Evolutionary conservation across 352 stramenopile genomes (phyloP), one percentile per base, ranked within the genome.

Genomic region (Nothophytophthora sp.): DNA sequence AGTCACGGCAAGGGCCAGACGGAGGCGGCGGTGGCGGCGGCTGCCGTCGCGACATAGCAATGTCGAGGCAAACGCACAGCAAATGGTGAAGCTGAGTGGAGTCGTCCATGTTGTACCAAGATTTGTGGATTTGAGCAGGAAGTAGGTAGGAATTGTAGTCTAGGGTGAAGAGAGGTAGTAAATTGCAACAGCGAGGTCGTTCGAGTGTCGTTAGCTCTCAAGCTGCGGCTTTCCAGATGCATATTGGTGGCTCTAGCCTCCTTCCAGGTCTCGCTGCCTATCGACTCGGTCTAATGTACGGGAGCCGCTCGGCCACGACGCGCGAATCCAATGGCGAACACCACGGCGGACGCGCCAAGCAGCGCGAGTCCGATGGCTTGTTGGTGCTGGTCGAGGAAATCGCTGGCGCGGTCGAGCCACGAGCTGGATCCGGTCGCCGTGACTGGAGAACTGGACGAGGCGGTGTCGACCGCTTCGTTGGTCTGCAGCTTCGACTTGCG

Each of bases 361-460:
- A 83, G 50, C 8, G 63, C 55, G 16, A 76, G n/a, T 6, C 69
- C 75, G 20, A 86, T 62, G 9, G 42, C 42, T 33, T 81, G 66
- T 23, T 83, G 75, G 46, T 86, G 62, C 24, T 63, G 60, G 27
- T 77, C 66, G 13, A 86, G 37, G 20, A 86, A 84, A 15, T 69
- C 57, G 44, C 60, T 78, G n/a, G 55, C 57, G 34, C 49, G 32
- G 6, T 52, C 22, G 37, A 63, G 36, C 65, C 63, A 69, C 8
- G 55, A 65, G 15, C 27, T 5, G 50, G 22, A 15, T 29, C 29
- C 28, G 9, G 40, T 29, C 0, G 47, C 36, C 7, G 51, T 44
- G 23, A 30, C 23, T n/a, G 39, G 6, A 42, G 54, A 32, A 27
- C n/a, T n/a, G n/a, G n/a, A n/a, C n/a, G n/a, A n/a, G n/a, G n/a